phyloP scores from a whole-genome alignment of 2,329 filamentous ascomycete genomes.

The Chlorencoelia australis region DNA sequence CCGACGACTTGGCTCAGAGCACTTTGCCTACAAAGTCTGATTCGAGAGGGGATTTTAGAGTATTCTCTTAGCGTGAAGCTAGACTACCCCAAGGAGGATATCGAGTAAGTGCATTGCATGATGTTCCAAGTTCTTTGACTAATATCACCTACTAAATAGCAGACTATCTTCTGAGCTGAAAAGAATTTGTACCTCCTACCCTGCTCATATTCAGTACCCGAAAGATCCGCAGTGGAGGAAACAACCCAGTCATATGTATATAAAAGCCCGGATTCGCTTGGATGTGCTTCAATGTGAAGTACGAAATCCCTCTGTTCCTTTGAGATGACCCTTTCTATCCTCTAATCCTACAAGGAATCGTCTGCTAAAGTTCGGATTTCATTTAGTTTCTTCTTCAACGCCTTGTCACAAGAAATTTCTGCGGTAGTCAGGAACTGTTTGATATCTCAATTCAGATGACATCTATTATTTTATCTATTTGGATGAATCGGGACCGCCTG shows the following conservation, averaged over 20 bases:
- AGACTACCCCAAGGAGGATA: too few relatives aligned
- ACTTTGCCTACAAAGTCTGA: slow-evolving; percentile 5
- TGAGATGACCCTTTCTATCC: too few relatives aligned
- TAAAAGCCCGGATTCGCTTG: too few relatives aligned
- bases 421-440: slow-evolving; percentile 18
- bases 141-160: background rate
- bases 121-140: background rate
- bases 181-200: background rate
- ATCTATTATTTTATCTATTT: slow-evolving; percentile 20
- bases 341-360: too few relatives aligned
- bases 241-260: too few relatives aligned
- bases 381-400: slow-evolving; percentile 22
- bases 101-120: slow-evolving; percentile 1
- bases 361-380: too few relatives aligned
- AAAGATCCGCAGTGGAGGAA: too few relatives aligned
- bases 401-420: slow-evolving; percentile 16
- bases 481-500: slow-evolving; percentile 21
- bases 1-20: slow-evolving; percentile 12
- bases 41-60: too few relatives aligned
- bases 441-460: slow-evolving; percentile 22
- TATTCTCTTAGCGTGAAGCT: too few relatives aligned
- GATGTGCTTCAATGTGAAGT: background rate
- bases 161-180: background rate
- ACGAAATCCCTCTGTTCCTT: slow-evolving; percentile 19
- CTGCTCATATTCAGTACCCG: too few relatives aligned